Conservation (phyloP, 371 early-diverging fungal species). For the Lichtheimia ornata region DNA sequence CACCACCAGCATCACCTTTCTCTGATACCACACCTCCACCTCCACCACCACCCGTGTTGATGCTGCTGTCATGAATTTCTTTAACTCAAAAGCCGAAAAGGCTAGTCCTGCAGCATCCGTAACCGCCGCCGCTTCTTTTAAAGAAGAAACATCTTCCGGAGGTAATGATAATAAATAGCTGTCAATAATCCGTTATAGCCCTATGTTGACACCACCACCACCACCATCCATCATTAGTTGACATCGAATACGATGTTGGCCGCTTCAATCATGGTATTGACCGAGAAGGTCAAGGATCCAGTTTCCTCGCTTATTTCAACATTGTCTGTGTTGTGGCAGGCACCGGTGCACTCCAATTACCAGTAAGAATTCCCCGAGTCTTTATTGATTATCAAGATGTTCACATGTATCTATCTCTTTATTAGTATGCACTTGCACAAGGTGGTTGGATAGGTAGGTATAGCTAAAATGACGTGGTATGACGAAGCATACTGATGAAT, state of each 20-base stretch:
- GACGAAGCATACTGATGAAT: too few species aligned
- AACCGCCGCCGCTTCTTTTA: slow-evolving; percentile 3
- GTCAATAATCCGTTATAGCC: too few species aligned
- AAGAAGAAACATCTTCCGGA: slow-evolving; percentile 9
- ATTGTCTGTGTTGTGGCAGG: slow-evolving; percentile 78
- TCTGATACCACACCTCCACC: background rate
- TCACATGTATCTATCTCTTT: background rate
- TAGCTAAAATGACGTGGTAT: background rate
- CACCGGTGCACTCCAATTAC: slow-evolving; percentile 78
- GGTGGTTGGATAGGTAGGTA: slow-evolving; percentile 86
- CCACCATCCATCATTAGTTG: too few species aligned
- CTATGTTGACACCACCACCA: too few species aligned
- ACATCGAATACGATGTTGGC: background rate
- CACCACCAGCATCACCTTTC: background rate
- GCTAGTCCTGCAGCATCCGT: background rate
- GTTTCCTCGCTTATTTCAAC: slow-evolving; percentile 55
- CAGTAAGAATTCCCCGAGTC: slow-evolving; percentile 33
- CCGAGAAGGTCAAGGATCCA: slow-evolving; percentile 31
- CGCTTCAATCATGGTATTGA: slow-evolving; percentile 37
- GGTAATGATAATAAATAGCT: slow-evolving; percentile 4
- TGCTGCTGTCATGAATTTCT: background rate
- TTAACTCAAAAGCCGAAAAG: background rate
- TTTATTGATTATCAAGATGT: too few species aligned
- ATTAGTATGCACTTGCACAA: slow-evolving; percentile 62
- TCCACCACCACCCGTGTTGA: background rate